Conservation (phyloP, 2,329 filamentous ascomycete species). For the Thielaviopsis punctulata region DNA sequence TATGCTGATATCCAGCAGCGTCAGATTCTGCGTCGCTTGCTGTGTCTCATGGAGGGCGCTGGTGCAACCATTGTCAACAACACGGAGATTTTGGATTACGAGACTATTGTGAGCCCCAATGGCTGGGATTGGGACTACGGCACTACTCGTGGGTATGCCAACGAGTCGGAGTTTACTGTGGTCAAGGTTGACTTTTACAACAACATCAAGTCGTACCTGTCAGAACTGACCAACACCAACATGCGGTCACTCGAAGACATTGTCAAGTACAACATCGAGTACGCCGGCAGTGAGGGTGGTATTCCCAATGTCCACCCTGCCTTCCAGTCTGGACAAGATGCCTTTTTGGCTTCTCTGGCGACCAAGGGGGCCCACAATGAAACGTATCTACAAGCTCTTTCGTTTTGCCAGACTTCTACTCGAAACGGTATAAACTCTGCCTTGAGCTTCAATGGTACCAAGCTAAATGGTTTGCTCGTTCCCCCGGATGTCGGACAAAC, state of each 20-base stretch:
- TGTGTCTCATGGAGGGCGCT: constrained; percentile 32
- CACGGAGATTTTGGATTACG: constrained; percentile 48
- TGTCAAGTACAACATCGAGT: constrained; percentile 45
- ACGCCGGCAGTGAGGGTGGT: constrained; percentile 51
- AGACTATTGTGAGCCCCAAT: constrained; percentile 42
- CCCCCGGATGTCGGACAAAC: constrained; percentile 51
- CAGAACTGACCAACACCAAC: constrained; percentile 42
- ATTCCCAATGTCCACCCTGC: constrained; percentile 39
- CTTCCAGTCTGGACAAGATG: constrained; percentile 54
- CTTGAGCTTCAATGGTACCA: constrained; percentile 25
- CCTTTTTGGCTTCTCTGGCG: constrained; percentile 44
- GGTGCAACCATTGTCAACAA: constrained; percentile 53
- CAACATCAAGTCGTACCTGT: constrained; percentile 43
- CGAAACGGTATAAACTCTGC: constrained; percentile 56
- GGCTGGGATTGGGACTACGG: constrained; percentile 67
- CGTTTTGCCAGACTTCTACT: constrained; percentile 40
- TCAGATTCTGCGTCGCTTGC: constrained; percentile 26
- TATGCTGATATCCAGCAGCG: constrained; percentile 39
- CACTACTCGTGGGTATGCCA: constrained; percentile 40
- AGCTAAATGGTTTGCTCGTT: constrained; percentile 46
- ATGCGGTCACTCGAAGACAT: constrained; percentile 45
- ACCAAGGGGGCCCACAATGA: constrained; percentile 44
- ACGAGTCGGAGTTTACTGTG: constrained; percentile 57
- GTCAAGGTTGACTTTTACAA: constrained; percentile 55
- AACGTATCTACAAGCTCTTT: constrained; percentile 49